Base-by-base conservation (phyloP, 2,329 filamentous ascomycete species). In the Ophiocordyceps unilateralis region DNA sequence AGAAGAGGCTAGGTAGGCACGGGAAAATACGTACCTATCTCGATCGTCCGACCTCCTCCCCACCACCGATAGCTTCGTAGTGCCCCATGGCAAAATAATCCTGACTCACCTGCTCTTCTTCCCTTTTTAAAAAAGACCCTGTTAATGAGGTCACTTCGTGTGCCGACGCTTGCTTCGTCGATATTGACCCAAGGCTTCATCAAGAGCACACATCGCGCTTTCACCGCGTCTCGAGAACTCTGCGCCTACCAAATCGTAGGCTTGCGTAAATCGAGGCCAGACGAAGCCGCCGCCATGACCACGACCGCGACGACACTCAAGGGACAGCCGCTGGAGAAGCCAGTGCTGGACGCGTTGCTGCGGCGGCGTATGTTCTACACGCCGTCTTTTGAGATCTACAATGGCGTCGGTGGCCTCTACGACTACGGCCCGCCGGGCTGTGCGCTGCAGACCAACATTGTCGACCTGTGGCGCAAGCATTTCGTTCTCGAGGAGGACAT, bases 371-470 rank as follows among this genome's bases (percentile, higher is more conserved):
- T 89, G 66, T 96, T 96, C 71, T 93, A 91, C 66, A 94, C 88
- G 49, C 88, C 88, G 43, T 81, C 87, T 44, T 96, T 95, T 63
- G 91, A 96, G 64, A 89, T 93, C 55, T 96, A 96, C 59, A 83
- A 83, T 52, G 86, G 86, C 57, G 81, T 91, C 45, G 81, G 78
- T 51, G 87, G 87, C 55, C 80, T 94, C 45, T 95, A 86, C 68
- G 88, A 95, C 64, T 94, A 93, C 65, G 88, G 88, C 51, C 87
- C 88, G 24, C 84, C 88, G 26, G 86, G 88, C 50, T 88, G 83
- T 63, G 76, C 83, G 41, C 74, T 94, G 46, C 83, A 93, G 64
- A 79, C 84, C 55, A 89, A 91, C 65, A 81, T 95, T 53, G 70
- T 94, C 59, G 85, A 93, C 59, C 59, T 78, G 50, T 95, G 88